These are phyloP conservation scores for Diaporthe nobilis DNA, from an alignment of 2,329 filamentous ascomycete genomes.

Conservation along the genomic window DNA sequence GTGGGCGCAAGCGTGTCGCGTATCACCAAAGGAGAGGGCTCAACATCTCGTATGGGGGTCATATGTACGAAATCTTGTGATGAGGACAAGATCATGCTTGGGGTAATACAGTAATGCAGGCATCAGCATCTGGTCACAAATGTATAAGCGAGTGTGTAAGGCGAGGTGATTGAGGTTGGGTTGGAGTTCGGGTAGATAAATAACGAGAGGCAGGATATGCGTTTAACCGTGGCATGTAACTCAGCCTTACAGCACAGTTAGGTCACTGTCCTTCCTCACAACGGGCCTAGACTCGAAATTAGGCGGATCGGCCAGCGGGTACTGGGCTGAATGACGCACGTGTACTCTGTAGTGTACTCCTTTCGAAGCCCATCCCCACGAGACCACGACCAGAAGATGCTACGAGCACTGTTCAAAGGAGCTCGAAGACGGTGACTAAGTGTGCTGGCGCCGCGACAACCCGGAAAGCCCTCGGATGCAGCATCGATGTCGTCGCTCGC, in stretches of 20 bases:
- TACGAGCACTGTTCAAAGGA: constrained; percentile 54
- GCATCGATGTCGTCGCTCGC: constrained; percentile 51
- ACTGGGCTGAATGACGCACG: constrained; percentile 23
- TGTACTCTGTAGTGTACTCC: neutral
- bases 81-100: neutral
- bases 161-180: neutral
- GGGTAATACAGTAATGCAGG: neutral
- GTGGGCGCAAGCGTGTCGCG: neutral
- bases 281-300: constrained; percentile 35
- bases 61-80: neutral
- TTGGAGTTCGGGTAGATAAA: constrained; percentile 23
- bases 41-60: neutral
- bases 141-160: too few species aligned
- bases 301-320: constrained; percentile 36
- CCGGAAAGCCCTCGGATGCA: constrained; percentile 41
- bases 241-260: neutral
- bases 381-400: constrained; percentile 50
- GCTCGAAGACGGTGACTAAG: constrained; percentile 60
- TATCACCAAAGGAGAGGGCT: neutral
- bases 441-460: constrained; percentile 54
- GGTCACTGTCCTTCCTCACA: neutral
- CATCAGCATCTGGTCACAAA: too few species aligned
- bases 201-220: neutral
- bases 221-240: neutral
- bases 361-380: neutral